These are phyloP conservation scores for Tolypocladium nubicola DNA, from an alignment of 2,329 filamentous ascomycete species.

Conservation along the genomic window DNA sequence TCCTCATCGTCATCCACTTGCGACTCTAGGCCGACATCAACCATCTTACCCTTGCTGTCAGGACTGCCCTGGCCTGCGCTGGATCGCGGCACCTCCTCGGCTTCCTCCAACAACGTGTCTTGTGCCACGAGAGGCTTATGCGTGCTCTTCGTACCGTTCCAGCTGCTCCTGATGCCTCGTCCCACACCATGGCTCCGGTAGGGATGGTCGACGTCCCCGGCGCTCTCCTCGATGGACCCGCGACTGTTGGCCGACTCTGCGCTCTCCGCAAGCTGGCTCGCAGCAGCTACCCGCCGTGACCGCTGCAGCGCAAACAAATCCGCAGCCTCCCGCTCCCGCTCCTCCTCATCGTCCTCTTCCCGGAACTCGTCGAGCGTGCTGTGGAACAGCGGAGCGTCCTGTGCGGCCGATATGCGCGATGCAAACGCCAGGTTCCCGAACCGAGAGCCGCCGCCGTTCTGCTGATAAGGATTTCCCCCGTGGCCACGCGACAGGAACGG, in stretches of 20 bases:
- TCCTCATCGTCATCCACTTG: slow-evolving; percentile 46
- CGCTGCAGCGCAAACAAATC: slow-evolving; percentile 87
- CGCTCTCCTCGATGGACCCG: slow-evolving; percentile 23
- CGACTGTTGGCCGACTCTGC: slow-evolving; percentile 51
- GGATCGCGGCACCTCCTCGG: slow-evolving; percentile 28
- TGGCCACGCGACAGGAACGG: slow-evolving; percentile 34
- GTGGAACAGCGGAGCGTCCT: slow-evolving; percentile 88
- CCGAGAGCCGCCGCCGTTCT: slow-evolving; percentile 61
- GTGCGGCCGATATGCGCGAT: slow-evolving; percentile 59
- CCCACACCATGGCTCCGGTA: slow-evolving; percentile 36
- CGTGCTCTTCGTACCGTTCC: slow-evolving; percentile 43
- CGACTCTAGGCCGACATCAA: slow-evolving; percentile 76
- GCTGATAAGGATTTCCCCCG: slow-evolving; percentile 70
- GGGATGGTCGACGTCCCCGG: slow-evolving; percentile 17
- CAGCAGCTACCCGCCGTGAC: slow-evolving; percentile 79
- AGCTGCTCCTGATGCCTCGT: slow-evolving; percentile 52
- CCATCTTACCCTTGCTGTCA: slow-evolving; percentile 55
- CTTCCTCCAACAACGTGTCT: slow-evolving; percentile 28
- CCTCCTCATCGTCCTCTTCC: slow-evolving; percentile 87
- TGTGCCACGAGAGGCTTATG: slow-evolving; percentile 15
- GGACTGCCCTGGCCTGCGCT: slow-evolving; percentile 17
- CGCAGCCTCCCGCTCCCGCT: slow-evolving; percentile 83
- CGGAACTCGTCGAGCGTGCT: slow-evolving; percentile 82
- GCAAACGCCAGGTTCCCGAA: slow-evolving; percentile 66
- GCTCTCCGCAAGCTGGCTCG: slow-evolving; percentile 74